Evolutionary conservation across 805 yeast genomes (phyloP).

Genomic region (Suhomyces faveliae): DNA sequence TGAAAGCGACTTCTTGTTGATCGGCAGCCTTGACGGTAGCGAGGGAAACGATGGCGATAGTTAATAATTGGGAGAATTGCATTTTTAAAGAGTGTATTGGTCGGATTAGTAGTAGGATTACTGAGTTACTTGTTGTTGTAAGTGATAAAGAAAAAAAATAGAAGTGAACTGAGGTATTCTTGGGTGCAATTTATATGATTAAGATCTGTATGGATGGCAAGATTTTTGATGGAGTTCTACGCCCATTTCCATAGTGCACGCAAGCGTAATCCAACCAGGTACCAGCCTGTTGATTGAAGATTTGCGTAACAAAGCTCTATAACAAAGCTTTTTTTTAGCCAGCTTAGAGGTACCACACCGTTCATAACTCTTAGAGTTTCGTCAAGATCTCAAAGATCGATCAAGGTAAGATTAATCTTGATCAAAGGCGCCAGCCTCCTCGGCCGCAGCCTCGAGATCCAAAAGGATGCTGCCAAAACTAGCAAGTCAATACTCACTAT

Average conservation of each 20-base stretch:
- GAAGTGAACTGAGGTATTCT: background rate
- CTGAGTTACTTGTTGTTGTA: background rate
- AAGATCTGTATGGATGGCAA: background rate
- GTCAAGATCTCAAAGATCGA: conserved; percentile 1
- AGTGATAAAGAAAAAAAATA: background rate
- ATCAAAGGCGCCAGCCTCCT: conserved; percentile 1
- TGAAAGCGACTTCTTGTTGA: conserved; percentile 14
- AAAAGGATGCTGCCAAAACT: background rate
- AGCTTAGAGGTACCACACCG: background rate
- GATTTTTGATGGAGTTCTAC: background rate
- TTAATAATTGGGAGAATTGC: conserved; percentile 7
- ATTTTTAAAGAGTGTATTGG: conserved; percentile 4
- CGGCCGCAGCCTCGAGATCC: background rate
- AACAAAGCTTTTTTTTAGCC: background rate
- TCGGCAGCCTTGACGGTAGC: conserved; percentile 19
- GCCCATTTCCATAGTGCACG: background rate
- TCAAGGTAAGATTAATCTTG: background rate
- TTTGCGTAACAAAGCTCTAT: background rate
- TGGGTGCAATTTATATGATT: background rate
- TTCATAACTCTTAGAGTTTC: background rate
- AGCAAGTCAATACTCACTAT: background rate
- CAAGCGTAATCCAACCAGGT: background rate
- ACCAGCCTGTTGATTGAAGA: background rate
- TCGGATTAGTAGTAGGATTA: background rate
- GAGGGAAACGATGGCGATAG: conserved; percentile 17